phyloP scores from a whole-genome alignment of 2,329 filamentous ascomycete genomes.

The Calonectria hongkongensis region DNA sequence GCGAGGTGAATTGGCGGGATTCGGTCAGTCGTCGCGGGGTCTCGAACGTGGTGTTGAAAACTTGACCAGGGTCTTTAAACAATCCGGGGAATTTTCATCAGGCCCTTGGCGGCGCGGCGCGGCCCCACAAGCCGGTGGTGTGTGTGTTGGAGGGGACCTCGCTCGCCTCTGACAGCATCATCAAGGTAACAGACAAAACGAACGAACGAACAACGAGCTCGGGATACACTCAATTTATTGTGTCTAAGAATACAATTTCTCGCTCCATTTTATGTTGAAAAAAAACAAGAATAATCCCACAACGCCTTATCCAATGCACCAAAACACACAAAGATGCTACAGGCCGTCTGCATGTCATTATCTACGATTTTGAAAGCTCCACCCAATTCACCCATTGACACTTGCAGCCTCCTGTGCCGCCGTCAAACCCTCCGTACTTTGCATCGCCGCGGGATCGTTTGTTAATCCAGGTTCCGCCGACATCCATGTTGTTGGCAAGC shows the following conservation, averaged over 20 bases:
- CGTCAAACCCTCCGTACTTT: constrained; percentile 76
- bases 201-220: too few relatives aligned
- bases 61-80: not conserved
- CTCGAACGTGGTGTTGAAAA: not conserved
- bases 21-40: not conserved
- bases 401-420: constrained; percentile 77
- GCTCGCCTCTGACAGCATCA: not conserved
- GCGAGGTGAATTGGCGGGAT: not conserved
- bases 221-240: constrained; percentile 17
- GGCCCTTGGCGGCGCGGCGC: constrained; percentile 35
- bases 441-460: constrained; percentile 64
- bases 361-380: constrained; percentile 37
- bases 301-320: constrained; percentile 28
- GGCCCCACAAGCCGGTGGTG: constrained; percentile 44
- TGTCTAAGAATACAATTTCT: constrained; percentile 34
- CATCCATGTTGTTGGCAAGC: constrained; percentile 69
- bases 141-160: not conserved
- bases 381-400: constrained; percentile 77
- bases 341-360: constrained; percentile 26
- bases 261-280: constrained; percentile 26
- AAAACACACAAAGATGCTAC: constrained; percentile 35
- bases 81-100: constrained; percentile 31
- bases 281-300: not conserved
- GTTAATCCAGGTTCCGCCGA: constrained; percentile 73
- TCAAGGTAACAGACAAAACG: not conserved